Percentiles rank a stretch among this genome's conserved stretches.
These are phyloP conservation scores for Boletus coccyginus DNA, from an alignment of 768 basidiomycete genomes.

Conservation along the genomic window DNA sequence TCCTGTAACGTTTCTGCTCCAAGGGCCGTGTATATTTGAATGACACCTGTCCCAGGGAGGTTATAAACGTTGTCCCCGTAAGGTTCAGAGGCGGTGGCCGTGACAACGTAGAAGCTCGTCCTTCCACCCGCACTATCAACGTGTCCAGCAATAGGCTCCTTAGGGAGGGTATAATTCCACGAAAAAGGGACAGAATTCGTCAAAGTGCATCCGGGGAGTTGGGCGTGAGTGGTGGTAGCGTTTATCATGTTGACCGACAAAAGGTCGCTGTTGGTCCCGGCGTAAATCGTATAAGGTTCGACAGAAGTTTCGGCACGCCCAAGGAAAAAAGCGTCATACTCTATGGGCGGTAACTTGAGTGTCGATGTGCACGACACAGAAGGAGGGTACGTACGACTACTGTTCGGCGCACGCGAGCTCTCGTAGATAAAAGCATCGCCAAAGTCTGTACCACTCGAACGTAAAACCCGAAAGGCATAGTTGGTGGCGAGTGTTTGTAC, in stretches of 20 bases:
- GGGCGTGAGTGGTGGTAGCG: neutral
- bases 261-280: constrained; percentile 9
- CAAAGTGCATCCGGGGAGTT: constrained; percentile 4
- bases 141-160: neutral
- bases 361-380: neutral
- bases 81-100: neutral
- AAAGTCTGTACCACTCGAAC: neutral
- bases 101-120: constrained; percentile 1
- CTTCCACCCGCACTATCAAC: constrained; percentile 9
- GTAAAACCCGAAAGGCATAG: constrained; percentile 6
- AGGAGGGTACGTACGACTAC: neutral
- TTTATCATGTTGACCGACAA: constrained; percentile 1
- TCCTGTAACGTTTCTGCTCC: neutral
- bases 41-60: neutral
- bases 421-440: neutral
- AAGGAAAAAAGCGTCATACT: constrained; percentile 10
- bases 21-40: constrained; percentile 3
- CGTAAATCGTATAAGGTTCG: constrained; percentile 8
- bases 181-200: constrained; percentile 2
- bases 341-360: neutral
- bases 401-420: constrained; percentile 3
- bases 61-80: neutral
- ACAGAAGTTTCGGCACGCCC: constrained; percentile 9
- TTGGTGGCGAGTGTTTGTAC: constrained; percentile 6
- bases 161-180: constrained; percentile 5